These are phyloP conservation scores for Madurella mycetomatis DNA, from an alignment of 2,329 filamentous ascomycete species.

Conservation along the genomic window DNA sequence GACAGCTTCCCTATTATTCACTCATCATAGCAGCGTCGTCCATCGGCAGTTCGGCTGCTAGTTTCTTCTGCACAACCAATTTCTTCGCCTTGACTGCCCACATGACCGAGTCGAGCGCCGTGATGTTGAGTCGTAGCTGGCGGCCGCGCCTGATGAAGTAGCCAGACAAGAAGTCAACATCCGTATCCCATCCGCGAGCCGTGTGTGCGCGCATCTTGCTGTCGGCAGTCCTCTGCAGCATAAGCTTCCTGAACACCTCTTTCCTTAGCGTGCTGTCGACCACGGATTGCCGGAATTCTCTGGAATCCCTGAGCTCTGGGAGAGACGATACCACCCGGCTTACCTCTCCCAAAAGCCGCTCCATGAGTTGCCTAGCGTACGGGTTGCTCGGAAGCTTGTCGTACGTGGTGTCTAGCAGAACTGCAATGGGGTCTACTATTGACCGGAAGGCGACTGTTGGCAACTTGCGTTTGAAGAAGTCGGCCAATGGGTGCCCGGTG, in stretches of 20 bases:
- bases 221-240: slow-evolving; percentile 47
- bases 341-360: slow-evolving; percentile 70
- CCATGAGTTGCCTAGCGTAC: slow-evolving; percentile 60
- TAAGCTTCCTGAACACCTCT: slow-evolving; percentile 53
- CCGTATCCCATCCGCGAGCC: slow-evolving; percentile 57
- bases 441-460: slow-evolving; percentile 72
- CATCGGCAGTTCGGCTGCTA: slow-evolving; percentile 5
- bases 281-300: slow-evolving; percentile 52
- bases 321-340: slow-evolving; percentile 65
- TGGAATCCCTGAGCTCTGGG: slow-evolving; percentile 65
- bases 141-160: slow-evolving; percentile 74
- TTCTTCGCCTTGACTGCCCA: slow-evolving; percentile 69
- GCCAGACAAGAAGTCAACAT: slow-evolving; percentile 82
- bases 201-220: slow-evolving; percentile 68
- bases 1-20: background rate
- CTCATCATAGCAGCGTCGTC: background rate
- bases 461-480: slow-evolving; percentile 69
- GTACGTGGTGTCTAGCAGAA: slow-evolving; percentile 72
- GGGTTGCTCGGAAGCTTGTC: slow-evolving; percentile 65
- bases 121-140: slow-evolving; percentile 67
- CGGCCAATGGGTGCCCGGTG: slow-evolving; percentile 51
- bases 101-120: slow-evolving; percentile 60
- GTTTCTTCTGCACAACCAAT: slow-evolving; percentile 4
- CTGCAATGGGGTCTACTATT: slow-evolving; percentile 76
- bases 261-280: slow-evolving; percentile 60